Conservation (phyloP, 495 filamentous ascomycete genomes). For the Sordaria brevicollis region DNA sequence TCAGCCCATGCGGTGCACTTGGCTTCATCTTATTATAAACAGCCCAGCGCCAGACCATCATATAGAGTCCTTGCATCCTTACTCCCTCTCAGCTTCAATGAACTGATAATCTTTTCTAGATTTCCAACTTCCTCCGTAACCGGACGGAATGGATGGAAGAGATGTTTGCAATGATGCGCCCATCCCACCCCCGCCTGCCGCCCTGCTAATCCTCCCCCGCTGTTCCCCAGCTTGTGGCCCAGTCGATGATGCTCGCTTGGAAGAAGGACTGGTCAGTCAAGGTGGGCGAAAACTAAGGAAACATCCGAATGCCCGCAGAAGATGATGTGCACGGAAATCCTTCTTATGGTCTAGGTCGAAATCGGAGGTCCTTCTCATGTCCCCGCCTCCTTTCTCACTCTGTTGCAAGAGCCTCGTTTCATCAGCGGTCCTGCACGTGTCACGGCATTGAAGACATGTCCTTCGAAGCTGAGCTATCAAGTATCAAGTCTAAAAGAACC, state of each 20-base stretch:
- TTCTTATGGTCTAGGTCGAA: neutral
- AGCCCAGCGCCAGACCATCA: neutral
- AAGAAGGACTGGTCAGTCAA: neutral
- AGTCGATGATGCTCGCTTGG: neutral
- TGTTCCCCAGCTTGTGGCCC: neutral
- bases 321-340: neutral
- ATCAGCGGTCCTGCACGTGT: neutral
- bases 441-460: neutral
- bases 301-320: neutral
- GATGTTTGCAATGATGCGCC: neutral
- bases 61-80: neutral
- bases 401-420: too few species aligned
- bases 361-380: too few species aligned
- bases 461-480: neutral
- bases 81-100: neutral
- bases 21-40: neutral
- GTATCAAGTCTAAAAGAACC: neutral
- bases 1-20: neutral
- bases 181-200: neutral
- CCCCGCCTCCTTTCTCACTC: too few species aligned
- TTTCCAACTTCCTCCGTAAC: neutral
- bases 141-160: neutral
- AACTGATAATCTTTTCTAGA: neutral
- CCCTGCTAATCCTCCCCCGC: neutral
- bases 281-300: neutral